phyloP scores from a whole-genome alignment of 164 flowering plant species.

The Dillenia turbinata region DNA sequence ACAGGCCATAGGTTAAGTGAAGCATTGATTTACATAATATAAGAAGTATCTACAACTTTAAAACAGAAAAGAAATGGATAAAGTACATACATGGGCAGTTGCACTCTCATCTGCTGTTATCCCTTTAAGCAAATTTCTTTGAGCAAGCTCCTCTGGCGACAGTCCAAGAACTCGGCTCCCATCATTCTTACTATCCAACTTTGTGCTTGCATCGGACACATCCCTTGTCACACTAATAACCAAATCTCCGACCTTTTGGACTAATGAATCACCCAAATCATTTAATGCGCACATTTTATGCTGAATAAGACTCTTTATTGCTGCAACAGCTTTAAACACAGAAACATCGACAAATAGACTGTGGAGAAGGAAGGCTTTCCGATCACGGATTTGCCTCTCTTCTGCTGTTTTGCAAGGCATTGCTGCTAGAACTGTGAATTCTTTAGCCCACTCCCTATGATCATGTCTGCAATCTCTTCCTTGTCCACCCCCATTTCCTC shows the following conservation, averaged over 20 bases:
- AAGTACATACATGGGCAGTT: conserved; percentile 71
- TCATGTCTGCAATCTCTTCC: conserved; percentile 76
- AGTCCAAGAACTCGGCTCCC: conserved; percentile 61
- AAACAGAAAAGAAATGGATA: conserved; percentile 3
- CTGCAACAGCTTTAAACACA: conserved; percentile 68
- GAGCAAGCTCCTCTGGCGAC: conserved; percentile 54
- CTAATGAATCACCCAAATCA: conserved; percentile 17
- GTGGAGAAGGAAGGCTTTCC: conserved; percentile 87
- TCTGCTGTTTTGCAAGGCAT: conserved; percentile 93
- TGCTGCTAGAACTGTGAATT: conserved; percentile 70
- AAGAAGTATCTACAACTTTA: not conserved
- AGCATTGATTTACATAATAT: not conserved
- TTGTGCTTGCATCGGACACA: conserved; percentile 62
- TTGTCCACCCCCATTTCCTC: conserved; percentile 91
- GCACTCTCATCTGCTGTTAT: conserved; percentile 96
- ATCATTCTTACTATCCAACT: conserved; percentile 71
- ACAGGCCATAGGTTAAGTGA: conserved; percentile 21
- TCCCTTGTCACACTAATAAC: conserved; percentile 61
- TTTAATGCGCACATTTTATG: conserved; percentile 20
- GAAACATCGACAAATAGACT: conserved; percentile 90
- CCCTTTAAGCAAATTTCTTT: conserved; percentile 84
- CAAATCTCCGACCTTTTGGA: conserved; percentile 66
- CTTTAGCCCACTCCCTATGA: conserved; percentile 63
- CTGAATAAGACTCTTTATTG: conserved; percentile 40
- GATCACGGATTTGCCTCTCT: conserved; percentile 84